Evolutionary conservation across 768 basidiomycete species (phyloP), one percentile per base, ranked within the genome.

Genomic region (Kwoniella europaea): DNA sequence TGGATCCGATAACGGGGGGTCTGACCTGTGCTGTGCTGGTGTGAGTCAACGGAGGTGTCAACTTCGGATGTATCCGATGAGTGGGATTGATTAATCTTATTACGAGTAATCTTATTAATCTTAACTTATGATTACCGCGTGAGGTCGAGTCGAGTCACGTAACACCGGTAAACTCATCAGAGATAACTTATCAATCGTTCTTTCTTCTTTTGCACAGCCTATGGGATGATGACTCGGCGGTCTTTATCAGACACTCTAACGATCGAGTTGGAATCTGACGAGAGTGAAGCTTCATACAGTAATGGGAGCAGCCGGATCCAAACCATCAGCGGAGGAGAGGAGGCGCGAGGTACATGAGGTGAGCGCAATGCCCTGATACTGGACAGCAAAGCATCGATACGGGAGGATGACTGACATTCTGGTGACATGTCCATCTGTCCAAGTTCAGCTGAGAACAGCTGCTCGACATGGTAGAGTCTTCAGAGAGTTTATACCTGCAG

Each of bases 101-200:
- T n/a, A n/a, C n/a, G n/a, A n/a, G n/a, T n/a, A n/a, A n/a, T n/a
- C n/a, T n/a, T n/a, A n/a, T n/a, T n/a, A n/a, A n/a, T n/a, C n/a
- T n/a, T n/a, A n/a, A n/a, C n/a, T n/a, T n/a, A 29, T 55, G 54
- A 55, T 55, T 55, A 55, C 54, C 54, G 54, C 54, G 54, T 55
- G 54, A 55, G 10, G 54, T 12, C 9, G 20, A 20, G 18, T 20
- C 24, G 20, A 12, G 24, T 55, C 4, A 55, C 54, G 54, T 55
- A 55, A 55, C 24, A n/a, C n/a, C n/a, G n/a, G n/a, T n/a, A n/a
- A n/a, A n/a, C n/a, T n/a, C n/a, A n/a, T n/a, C n/a, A n/a, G n/a
- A n/a, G n/a, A n/a, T n/a, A n/a, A n/a, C n/a, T n/a, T 55, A 55
- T 55, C 54, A n/a, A 55, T n/a, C 1, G 24, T 20, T 35, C 35